A percentile compares a stretch with the other conserved stretches of the same genome.
Evolutionary conservation across 768 basidiomycete genomes (phyloP).

Genomic region (Solioccasus polychromus): DNA sequence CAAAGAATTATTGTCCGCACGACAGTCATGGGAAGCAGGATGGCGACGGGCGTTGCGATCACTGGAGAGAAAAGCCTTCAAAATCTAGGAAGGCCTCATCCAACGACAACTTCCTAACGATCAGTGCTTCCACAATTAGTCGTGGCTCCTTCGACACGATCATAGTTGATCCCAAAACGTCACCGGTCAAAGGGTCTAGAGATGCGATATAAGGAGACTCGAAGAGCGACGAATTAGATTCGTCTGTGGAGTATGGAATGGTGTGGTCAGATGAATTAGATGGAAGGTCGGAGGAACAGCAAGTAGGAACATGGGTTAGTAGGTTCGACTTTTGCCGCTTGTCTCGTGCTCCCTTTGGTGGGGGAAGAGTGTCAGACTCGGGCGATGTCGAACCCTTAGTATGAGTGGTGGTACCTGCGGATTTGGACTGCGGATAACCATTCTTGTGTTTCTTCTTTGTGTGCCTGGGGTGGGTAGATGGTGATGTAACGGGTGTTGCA

Average conservation of each 20-base stretch:
- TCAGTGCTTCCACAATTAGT: conserved; percentile 78
- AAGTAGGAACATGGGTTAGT: conserved; percentile 16
- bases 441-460: conserved; percentile 29
- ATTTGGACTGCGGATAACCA: conserved; percentile 12
- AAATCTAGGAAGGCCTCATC: conserved; percentile 81
- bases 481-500: conserved; percentile 29
- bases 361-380: neutral
- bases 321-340: conserved; percentile 48
- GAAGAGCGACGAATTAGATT: conserved; percentile 20
- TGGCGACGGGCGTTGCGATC: too few species aligned
- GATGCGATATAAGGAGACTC: conserved; percentile 34
- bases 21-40: too few species aligned
- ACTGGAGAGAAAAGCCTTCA: conserved; percentile 47
- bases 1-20: too few species aligned
- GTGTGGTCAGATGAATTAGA: neutral
- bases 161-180: neutral
- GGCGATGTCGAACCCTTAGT: neutral
- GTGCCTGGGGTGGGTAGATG: conserved; percentile 4
- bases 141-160: conserved; percentile 37
- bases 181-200: conserved; percentile 16
- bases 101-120: conserved; percentile 71
- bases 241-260: conserved; percentile 2
- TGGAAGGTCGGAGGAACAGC: neutral
- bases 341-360: conserved; percentile 38
- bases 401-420: neutral